Evolutionary conservation across 2,329 filamentous ascomycete species (phyloP).

Genomic region (Xylariomycetidae sp.): DNA sequence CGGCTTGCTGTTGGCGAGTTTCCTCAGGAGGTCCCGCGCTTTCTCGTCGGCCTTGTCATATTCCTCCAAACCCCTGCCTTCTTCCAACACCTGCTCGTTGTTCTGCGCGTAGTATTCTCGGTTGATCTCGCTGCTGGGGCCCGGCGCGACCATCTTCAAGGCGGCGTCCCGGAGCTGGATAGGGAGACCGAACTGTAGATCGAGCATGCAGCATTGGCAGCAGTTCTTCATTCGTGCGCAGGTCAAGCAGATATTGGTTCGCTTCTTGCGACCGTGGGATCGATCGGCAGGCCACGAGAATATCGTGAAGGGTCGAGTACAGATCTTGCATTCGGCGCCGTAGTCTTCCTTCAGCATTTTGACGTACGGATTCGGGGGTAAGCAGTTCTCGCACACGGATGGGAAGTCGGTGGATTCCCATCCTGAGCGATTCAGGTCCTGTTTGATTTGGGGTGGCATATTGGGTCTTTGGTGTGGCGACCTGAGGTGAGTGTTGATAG

Average conservation of each 20-base stretch:
- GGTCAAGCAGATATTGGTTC: slow-evolving; percentile 92
- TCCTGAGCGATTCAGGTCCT: slow-evolving; percentile 89
- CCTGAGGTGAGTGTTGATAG: too few relatives aligned
- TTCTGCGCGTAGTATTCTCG: slow-evolving; percentile 97
- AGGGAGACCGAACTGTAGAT: slow-evolving; percentile 90
- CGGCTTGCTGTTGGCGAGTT: slow-evolving; percentile 86
- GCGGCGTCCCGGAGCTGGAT: slow-evolving; percentile 95
- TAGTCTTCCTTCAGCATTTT: slow-evolving; percentile 99
- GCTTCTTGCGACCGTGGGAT: slow-evolving; percentile 80
- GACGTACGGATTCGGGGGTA: slow-evolving; percentile 95
- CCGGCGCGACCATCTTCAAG: slow-evolving; percentile 94
- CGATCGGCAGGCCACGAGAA: slow-evolving; percentile 94
- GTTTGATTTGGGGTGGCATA: slow-evolving; percentile 92
- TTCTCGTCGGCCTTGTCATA: slow-evolving; percentile 98
- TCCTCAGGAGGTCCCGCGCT: slow-evolving; percentile 77
- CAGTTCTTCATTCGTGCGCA: slow-evolving; percentile 98
- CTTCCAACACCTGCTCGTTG: slow-evolving; percentile 91
- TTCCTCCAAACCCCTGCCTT: slow-evolving; percentile 79
- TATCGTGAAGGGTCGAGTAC: slow-evolving; percentile 91
- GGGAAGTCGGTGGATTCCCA: slow-evolving; percentile 94
- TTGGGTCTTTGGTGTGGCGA: too few relatives aligned
- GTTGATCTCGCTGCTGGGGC: slow-evolving; percentile 88
- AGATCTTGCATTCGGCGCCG: slow-evolving; percentile 81
- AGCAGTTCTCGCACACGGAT: slow-evolving; percentile 84
- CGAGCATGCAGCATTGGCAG: slow-evolving; percentile 98